Evolutionary conservation across 1,284 basidiomycete genomes (phyloP).

Genomic region (Cryptococcus amylolentus): DNA sequence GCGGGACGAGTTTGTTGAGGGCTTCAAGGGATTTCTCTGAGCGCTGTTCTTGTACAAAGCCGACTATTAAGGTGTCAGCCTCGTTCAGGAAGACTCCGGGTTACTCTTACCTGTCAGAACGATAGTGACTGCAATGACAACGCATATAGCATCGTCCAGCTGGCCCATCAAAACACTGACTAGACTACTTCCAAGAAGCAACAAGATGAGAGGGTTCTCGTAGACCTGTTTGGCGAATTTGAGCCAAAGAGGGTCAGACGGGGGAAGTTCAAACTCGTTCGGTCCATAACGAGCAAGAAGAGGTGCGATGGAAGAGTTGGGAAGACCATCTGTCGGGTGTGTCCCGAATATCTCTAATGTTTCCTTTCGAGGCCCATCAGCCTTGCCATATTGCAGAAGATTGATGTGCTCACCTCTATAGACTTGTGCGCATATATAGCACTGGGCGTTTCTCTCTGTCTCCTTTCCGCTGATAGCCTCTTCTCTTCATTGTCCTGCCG

Average conservation of each 20-base stretch:
- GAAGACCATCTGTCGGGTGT: slow-evolving; percentile 61
- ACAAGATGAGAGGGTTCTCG: slow-evolving; percentile 85
- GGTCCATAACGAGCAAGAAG: slow-evolving; percentile 72
- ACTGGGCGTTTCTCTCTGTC: slow-evolving; percentile 44
- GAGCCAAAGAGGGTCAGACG: slow-evolving; percentile 71
- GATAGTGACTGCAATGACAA: slow-evolving; percentile 87
- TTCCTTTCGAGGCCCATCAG: slow-evolving; percentile 54
- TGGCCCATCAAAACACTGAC: slow-evolving; percentile 90
- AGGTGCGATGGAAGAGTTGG: slow-evolving; percentile 61
- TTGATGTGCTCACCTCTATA: slow-evolving; percentile 28
- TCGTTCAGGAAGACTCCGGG: too few relatives aligned
- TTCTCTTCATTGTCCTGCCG: slow-evolving; percentile 22
- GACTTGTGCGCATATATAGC: slow-evolving; percentile 44
- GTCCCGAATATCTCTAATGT: slow-evolving; percentile 57
- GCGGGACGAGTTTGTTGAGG: slow-evolving; percentile 75
- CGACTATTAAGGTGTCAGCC: slow-evolving; percentile 60
- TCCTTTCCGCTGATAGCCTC: slow-evolving; percentile 27
- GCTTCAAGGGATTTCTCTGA: slow-evolving; percentile 94
- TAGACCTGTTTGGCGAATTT: slow-evolving; percentile 88
- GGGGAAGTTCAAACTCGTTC: slow-evolving; percentile 89
- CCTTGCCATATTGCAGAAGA: slow-evolving; percentile 42
- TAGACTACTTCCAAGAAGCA: slow-evolving; percentile 80
- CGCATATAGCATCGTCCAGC: slow-evolving; percentile 88
- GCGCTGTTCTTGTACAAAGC: slow-evolving; percentile 90
- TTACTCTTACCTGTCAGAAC: slow-evolving; percentile 73